phyloP scores from a whole-genome alignment of 2,329 filamentous ascomycete species.

The Trichoderma sp. region DNA sequence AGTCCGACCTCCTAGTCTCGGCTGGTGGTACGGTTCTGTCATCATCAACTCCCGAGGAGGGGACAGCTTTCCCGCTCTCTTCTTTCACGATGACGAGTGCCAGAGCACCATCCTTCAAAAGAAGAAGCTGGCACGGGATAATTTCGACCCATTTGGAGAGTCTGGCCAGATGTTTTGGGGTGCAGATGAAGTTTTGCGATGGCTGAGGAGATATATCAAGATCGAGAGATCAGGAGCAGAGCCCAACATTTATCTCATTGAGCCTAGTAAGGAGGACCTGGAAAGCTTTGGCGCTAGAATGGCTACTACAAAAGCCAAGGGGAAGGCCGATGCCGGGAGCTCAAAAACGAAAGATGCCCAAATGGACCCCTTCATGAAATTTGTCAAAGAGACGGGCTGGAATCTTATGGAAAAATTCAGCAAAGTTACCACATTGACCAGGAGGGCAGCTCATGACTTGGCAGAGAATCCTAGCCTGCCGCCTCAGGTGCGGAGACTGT shows the following conservation, averaged over 20 bases:
- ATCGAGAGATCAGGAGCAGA: constrained; percentile 86
- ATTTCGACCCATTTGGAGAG: constrained; percentile 87
- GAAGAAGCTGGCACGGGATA: constrained; percentile 80
- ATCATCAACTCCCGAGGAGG: constrained; percentile 90
- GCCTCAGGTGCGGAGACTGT: constrained; percentile 80
- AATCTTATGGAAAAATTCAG: constrained; percentile 95
- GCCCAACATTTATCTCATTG: constrained; percentile 86
- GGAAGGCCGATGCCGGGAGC: constrained; percentile 40
- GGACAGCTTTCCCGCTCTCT: constrained; percentile 91
- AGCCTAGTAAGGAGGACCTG: constrained; percentile 83
- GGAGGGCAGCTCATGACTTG: constrained; percentile 87
- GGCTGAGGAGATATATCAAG: constrained; percentile 81
- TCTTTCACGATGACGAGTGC: constrained; percentile 97
- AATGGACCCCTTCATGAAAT: constrained; percentile 93
- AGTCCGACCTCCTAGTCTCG: constrained; percentile 86
- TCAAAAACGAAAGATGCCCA: constrained; percentile 62
- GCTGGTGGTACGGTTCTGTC: constrained; percentile 98
- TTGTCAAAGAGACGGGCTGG: constrained; percentile 94
- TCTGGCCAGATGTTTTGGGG: constrained; percentile 94
- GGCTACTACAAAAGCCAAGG: constrained; percentile 38
- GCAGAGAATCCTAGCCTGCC: constrained; percentile 90
- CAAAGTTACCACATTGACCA: constrained; percentile 94
- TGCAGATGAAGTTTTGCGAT: constrained; percentile 90
- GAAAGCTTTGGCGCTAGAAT: constrained; percentile 74
- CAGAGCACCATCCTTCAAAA: constrained; percentile 94